Conservation (phyloP, 202 grass and related monocot species). For the Thinopyrum obtusiflorum region DNA sequence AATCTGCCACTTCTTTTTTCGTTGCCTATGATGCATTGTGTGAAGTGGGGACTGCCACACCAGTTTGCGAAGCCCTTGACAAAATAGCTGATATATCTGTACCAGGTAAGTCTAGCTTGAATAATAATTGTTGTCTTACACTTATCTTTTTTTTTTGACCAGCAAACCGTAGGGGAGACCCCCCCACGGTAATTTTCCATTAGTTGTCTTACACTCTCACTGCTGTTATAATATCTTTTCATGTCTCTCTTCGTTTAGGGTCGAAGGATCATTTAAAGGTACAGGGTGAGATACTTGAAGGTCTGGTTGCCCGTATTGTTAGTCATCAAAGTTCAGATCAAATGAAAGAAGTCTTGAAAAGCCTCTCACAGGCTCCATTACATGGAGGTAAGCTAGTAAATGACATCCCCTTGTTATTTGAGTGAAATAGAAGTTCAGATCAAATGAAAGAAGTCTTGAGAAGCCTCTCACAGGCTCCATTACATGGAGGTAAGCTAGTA, state of each 20-base stretch:
- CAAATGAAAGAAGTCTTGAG: constrained; percentile 72
- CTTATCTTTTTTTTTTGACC: too few relatives aligned
- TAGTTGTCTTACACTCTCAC: neutral
- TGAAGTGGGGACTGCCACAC: constrained; percentile 87
- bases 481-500: constrained; percentile 44
- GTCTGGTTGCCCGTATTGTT: constrained; percentile 88
- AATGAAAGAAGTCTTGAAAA: constrained; percentile 71
- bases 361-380: constrained; percentile 46
- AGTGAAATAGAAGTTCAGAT: constrained; percentile 43
- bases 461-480: constrained; percentile 49
- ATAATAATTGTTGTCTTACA: neutral
- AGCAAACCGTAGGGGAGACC: too few relatives aligned
- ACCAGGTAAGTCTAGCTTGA: constrained; percentile 46
- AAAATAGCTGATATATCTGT: constrained; percentile 88
- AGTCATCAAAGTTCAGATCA: constrained; percentile 65
- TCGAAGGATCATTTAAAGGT: constrained; percentile 86
- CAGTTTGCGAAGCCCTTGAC: constrained; percentile 80
- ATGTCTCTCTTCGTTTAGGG: constrained; percentile 29
- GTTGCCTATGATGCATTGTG: constrained; percentile 81
- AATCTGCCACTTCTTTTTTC: constrained; percentile 87
- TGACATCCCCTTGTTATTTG: neutral
- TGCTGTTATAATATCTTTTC: neutral
- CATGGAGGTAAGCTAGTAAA: constrained; percentile 44
- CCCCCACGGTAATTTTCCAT: too few relatives aligned
- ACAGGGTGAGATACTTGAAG: constrained; percentile 95